Evolutionary conservation across 2,329 filamentous ascomycete species (phyloP).

Genomic region (Parasarocladium wereldwijsianum): DNA sequence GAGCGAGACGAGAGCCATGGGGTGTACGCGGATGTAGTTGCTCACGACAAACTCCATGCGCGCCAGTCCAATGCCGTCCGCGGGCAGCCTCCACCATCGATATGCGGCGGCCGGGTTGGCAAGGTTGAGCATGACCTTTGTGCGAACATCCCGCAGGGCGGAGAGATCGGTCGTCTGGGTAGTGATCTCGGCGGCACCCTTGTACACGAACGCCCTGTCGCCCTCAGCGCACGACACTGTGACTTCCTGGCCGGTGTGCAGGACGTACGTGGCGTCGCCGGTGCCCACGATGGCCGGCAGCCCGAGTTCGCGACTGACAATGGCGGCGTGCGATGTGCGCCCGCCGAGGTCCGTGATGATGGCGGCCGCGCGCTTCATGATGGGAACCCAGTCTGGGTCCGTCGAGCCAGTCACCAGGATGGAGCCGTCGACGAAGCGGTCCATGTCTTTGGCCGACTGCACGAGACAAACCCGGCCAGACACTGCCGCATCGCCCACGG

Average conservation of each 20-base stretch:
- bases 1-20: slow-evolving; percentile 20
- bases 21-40: slow-evolving; percentile 21
- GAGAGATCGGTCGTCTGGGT: slow-evolving; percentile 16
- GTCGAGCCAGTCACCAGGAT: slow-evolving; percentile 20
- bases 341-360: slow-evolving; percentile 23
- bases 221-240: slow-evolving; percentile 23
- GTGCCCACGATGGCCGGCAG: slow-evolving; percentile 22
- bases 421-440: slow-evolving; percentile 17
- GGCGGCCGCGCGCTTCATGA: slow-evolving; percentile 21
- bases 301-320: slow-evolving; percentile 23
- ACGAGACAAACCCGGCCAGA: slow-evolving; percentile 18
- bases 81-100: slow-evolving; percentile 23
- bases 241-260: slow-evolving; percentile 20
- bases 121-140: slow-evolving; percentile 22
- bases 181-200: slow-evolving; percentile 17
- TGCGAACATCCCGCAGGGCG: slow-evolving; percentile 11
- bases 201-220: slow-evolving; percentile 21
- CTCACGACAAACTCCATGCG: slow-evolving; percentile 24
- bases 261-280: slow-evolving; percentile 18
- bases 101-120: slow-evolving; percentile 21
- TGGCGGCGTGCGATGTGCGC: slow-evolving; percentile 23
- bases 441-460: slow-evolving; percentile 14
- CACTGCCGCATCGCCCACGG: slow-evolving; percentile 18
- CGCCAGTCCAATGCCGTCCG: slow-evolving; percentile 22
- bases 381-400: slow-evolving; percentile 22